A percentile compares a stretch with the other conserved stretches of the same genome.
phyloP scores from a whole-genome alignment of 305 asterid species.

The Solanum aculeatissimum region DNA sequence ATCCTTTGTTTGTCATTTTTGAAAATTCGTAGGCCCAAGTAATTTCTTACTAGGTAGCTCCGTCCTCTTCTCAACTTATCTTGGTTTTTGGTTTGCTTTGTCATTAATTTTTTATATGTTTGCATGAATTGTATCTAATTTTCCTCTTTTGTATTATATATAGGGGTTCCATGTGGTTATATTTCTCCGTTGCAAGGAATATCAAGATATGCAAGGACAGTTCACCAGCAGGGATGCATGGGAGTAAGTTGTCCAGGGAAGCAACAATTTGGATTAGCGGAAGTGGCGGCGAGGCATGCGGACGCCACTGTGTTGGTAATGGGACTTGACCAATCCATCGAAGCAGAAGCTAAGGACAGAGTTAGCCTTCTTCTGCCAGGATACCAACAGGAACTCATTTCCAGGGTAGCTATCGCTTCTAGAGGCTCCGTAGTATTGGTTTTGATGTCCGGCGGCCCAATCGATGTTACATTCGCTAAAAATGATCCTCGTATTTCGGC shows the following conservation, averaged over 20 bases:
- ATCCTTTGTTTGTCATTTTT: background rate
- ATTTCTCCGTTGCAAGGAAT: conserved; percentile 71
- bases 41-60: background rate
- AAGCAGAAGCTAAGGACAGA: conserved; percentile 62
- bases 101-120: background rate
- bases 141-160: background rate
- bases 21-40: background rate
- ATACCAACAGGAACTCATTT: conserved; percentile 59
- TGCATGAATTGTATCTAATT: background rate
- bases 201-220: conserved; percentile 43
- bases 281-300: conserved; percentile 47
- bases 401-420: conserved; percentile 68
- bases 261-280: conserved; percentile 40
- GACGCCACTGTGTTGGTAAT: conserved; percentile 67
- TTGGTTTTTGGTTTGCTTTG: background rate
- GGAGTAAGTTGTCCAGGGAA: conserved; percentile 35
- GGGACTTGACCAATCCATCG: conserved; percentile 66
- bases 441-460: conserved; percentile 72
- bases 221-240: conserved; percentile 51
- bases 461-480: conserved; percentile 73
- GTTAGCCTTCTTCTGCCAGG: conserved; percentile 63
- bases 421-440: conserved; percentile 67
- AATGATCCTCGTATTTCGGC: conserved; percentile 49
- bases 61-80: background rate
- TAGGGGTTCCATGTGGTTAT: conserved; percentile 64